Evolutionary conservation across 208 protist species (phyloP), one percentile per base, ranked within the genome.

Genomic region (Leishmania martiniquensis): DNA sequence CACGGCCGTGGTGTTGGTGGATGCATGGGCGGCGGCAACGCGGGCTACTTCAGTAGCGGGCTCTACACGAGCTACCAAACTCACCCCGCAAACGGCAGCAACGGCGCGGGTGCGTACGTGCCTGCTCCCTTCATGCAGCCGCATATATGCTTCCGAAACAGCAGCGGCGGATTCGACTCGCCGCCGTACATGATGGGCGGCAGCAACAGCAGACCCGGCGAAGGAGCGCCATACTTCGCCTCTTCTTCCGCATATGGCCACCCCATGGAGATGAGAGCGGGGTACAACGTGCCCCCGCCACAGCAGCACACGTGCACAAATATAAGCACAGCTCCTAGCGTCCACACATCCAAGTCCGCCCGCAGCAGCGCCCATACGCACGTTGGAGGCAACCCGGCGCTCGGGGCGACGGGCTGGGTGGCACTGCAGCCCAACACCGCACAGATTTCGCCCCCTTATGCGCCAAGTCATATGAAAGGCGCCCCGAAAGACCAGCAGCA

Each of bases 121-220:
- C 12, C 70, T 9, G 29, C 34, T 5, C 70, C 70, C 52, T 75
- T 75, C 22, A 22, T 75, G 70, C 52, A 29, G 20, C 51, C 42
- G 34, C 70, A 52, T 5, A 39, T 60, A 13, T 75, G 42, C 69
- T 29, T 57, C 22, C 20, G 17, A 44, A 73, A 45, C 10, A 69
- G 29, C 63, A 44, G 5, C 63, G 63, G 17, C 17, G 39, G 32
- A 10, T 29, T 39, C 57, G 12, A 63, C 57, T 5, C 6, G 12
- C n/a, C 57, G 29, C 6, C 57, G 57, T 63, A 67, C 37, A 67
- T 45, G 62, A 45, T 44, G 34, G 44, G 9, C 66, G 34, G 12
- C 39, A 52, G 17, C 37, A 37, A n/a, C 13, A 29, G 42, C 39
- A 52, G 39, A 25, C 44, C 39, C 10, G 45, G 25, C 25, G 45